These are phyloP conservation scores for Sophora flavescens DNA, from an alignment of 306 rosid species.

Conservation along the genomic window DNA sequence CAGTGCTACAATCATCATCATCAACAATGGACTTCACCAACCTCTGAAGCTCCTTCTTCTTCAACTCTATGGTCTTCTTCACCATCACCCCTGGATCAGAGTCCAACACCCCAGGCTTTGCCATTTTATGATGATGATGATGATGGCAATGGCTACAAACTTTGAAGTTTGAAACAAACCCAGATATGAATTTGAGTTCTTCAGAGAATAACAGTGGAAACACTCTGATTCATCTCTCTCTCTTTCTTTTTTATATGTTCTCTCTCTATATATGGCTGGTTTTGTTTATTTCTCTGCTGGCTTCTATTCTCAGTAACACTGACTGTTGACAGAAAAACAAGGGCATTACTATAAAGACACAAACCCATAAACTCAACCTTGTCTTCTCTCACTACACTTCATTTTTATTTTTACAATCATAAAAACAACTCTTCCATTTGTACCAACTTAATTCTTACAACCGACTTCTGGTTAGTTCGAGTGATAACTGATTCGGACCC, in stretches of 20 bases:
- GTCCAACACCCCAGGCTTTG: slow-evolving; percentile 71
- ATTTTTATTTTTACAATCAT: not conserved
- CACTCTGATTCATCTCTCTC: slow-evolving; percentile 44
- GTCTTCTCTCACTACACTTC: slow-evolving; percentile 40
- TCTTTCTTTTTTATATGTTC: not conserved
- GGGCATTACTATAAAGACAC: slow-evolving; percentile 40
- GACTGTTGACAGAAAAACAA: slow-evolving; percentile 41
- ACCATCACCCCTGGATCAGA: slow-evolving; percentile 66
- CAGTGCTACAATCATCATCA: slow-evolving; percentile 66
- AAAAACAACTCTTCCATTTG: too few species aligned
- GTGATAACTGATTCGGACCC: too few species aligned
- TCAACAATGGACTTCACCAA: slow-evolving; percentile 67
- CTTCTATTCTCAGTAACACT: slow-evolving; percentile 39
- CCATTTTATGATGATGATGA: slow-evolving; percentile 54
- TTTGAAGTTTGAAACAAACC: slow-evolving; percentile 28
- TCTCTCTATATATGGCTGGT: slow-evolving; percentile 28
- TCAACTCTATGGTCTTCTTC: slow-evolving; percentile 69
- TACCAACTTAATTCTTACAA: too few species aligned
- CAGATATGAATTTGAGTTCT: slow-evolving; percentile 33
- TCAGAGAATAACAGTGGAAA: slow-evolving; percentile 46
- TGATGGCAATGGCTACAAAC: slow-evolving; percentile 18
- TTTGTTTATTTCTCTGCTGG: slow-evolving; percentile 35
- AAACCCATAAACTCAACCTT: slow-evolving; percentile 16
- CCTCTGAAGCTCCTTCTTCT: slow-evolving; percentile 84
- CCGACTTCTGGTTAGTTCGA: too few species aligned